Evolutionary conservation across 495 filamentous ascomycete genomes (phyloP).

Genomic region (Aspergillus bridgeri): DNA sequence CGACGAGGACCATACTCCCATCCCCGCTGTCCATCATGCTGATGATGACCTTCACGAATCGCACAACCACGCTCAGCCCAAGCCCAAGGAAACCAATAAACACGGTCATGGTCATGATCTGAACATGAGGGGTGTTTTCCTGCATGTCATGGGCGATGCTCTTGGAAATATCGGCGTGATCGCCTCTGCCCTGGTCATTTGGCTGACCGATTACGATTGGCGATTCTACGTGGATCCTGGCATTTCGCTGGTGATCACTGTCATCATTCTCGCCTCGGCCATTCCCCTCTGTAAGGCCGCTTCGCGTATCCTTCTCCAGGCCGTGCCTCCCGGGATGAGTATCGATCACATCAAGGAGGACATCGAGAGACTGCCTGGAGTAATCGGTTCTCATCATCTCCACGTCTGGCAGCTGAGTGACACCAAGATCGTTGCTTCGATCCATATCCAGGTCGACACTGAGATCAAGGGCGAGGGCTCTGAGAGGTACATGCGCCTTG

Average conservation of each 20-base stretch:
- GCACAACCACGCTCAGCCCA: conserved; percentile 82
- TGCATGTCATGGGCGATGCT: conserved; percentile 94
- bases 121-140: conserved; percentile 96
- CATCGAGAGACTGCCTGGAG: conserved; percentile 76
- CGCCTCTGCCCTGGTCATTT: conserved; percentile 85
- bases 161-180: conserved; percentile 98
- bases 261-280: conserved; percentile 88
- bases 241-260: conserved; percentile 92
- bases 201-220: conserved; percentile 70
- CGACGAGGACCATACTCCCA: conserved; percentile 26
- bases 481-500: conserved; percentile 85
- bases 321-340: conserved; percentile 80
- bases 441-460: conserved; percentile 85
- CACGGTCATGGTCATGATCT: conserved; percentile 78
- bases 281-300: conserved; percentile 91
- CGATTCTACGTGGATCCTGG: conserved; percentile 82
- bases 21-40: conserved; percentile 4
- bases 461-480: conserved; percentile 69
- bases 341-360: conserved; percentile 90
- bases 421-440: conserved; percentile 83
- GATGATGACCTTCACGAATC: conserved; percentile 38
- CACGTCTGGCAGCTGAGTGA: conserved; percentile 98
- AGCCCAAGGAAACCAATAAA: conserved; percentile 49
- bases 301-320: conserved; percentile 90
- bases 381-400: conserved; percentile 87